These are phyloP conservation scores for Plasmodium ovale DNA, from an alignment of 169 alveolate genomes.

Conservation along the genomic window DNA sequence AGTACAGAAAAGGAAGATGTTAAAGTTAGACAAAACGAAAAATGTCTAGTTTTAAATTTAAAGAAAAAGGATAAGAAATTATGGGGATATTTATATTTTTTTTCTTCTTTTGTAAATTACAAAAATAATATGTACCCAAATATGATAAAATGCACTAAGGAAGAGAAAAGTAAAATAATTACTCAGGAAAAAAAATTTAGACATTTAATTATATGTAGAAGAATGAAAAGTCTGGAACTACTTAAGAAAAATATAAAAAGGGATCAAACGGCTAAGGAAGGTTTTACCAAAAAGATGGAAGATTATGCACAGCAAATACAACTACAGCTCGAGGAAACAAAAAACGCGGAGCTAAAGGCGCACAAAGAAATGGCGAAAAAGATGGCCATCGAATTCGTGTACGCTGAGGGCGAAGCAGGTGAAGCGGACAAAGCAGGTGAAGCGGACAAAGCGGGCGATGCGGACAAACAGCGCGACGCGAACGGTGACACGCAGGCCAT, in stretches of 20 bases:
- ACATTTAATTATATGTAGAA: constrained; percentile 35
- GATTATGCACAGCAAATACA: constrained; percentile 65
- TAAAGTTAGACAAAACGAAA: constrained; percentile 9
- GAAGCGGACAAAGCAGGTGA: constrained; percentile 1
- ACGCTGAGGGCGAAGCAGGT: not conserved
- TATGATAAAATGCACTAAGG: constrained; percentile 62
- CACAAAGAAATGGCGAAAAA: constrained; percentile 37
- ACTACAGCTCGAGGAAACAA: constrained; percentile 24
- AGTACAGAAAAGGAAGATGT: constrained; percentile 32
- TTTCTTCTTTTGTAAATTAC: constrained; percentile 30
- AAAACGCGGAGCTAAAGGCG: constrained; percentile 16
- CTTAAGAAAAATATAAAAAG: constrained; percentile 33
- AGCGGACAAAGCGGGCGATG: not conserved
- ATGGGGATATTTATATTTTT: constrained; percentile 65
- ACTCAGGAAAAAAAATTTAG: constrained; percentile 41
- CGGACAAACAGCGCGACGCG: not conserved
- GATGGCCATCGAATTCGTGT: constrained; percentile 34
- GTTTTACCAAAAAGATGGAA: constrained; percentile 18
- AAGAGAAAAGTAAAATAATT: constrained; percentile 43
- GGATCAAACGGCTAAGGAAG: constrained; percentile 12
- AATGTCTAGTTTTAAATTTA: constrained; percentile 20
- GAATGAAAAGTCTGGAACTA: constrained; percentile 49
- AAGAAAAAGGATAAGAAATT: constrained; percentile 59
- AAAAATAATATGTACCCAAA: constrained; percentile 51
- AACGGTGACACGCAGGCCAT: not conserved